Conservation (phyloP, 345 rosid species). For the Populus simonii region DNA sequence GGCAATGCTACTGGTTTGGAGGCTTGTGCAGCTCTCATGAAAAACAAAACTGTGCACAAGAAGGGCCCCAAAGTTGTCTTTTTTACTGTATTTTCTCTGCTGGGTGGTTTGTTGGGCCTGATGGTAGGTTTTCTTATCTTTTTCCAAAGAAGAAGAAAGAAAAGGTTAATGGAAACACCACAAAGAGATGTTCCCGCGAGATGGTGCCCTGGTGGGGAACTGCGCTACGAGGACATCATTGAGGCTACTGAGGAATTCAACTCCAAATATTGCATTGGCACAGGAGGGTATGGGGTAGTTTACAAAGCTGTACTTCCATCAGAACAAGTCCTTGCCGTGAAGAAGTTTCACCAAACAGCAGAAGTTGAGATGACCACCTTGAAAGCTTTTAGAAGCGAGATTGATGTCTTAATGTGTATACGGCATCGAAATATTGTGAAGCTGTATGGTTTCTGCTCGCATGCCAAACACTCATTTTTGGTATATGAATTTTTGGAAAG, state of each 20-base stretch:
- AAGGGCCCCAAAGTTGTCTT: neutral
- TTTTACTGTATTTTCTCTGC: neutral
- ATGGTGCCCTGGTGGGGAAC: neutral
- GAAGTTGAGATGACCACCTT: neutral
- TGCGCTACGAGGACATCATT: neutral
- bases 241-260: constrained; percentile 12
- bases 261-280: constrained; percentile 1
- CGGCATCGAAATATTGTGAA: constrained; percentile 11
- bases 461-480: constrained; percentile 2
- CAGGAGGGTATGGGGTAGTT: constrained; percentile 1
- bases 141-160: no score
- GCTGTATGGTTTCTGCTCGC: neutral
- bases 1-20: constrained; percentile 15
- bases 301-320: constrained; percentile 9
- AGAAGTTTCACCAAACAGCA: constrained; percentile 5
- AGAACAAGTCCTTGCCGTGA: constrained; percentile 2
- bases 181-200: neutral
- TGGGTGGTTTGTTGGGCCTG: neutral
- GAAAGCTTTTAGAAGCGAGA: constrained; percentile 13
- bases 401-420: neutral
- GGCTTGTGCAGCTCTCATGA: neutral
- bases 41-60: neutral
- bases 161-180: no score
- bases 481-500: constrained; percentile 16
- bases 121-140: no score